Percentiles rank a stretch among this genome's conserved stretches.
These are phyloP conservation scores for Vaccinium vitisidaea DNA, from an alignment of 148 eudicot species.

Conservation along the genomic window DNA sequence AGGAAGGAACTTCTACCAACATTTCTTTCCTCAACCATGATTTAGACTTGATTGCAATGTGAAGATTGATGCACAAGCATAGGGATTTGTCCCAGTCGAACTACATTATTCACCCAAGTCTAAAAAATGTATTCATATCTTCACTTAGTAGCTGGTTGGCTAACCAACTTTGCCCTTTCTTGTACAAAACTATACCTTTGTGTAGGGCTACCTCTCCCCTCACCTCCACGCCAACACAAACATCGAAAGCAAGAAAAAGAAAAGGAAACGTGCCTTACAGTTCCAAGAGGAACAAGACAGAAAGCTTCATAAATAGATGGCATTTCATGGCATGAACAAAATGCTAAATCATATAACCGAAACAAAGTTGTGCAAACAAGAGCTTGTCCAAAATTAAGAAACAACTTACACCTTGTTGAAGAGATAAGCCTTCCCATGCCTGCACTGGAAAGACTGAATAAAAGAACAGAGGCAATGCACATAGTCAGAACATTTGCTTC, in stretches of 20 bases:
- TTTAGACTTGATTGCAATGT: neutral
- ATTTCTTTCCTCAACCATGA: neutral
- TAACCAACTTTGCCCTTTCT: neutral
- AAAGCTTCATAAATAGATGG: slow-evolving; percentile 7
- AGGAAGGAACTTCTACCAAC: slow-evolving; percentile 11
- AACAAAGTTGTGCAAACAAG: neutral
- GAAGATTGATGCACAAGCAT: neutral
- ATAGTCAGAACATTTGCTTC: slow-evolving; percentile 28
- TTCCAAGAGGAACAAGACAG: neutral
- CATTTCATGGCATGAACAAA: slow-evolving; percentile 13
- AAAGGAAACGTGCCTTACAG: neutral
- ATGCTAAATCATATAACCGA: neutral
- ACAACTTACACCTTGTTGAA: slow-evolving; percentile 88
- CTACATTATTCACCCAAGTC: neutral
- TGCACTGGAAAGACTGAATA: slow-evolving; percentile 77
- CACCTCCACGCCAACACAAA: neutral
- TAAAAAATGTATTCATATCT: neutral
- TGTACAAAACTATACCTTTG: neutral
- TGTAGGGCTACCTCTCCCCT: neutral
- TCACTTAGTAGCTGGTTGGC: neutral
- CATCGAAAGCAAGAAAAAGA: neutral
- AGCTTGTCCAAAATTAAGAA: slow-evolving; percentile 26
- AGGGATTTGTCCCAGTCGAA: neutral
- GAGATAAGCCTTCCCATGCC: slow-evolving; percentile 96
- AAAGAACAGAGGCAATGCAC: slow-evolving; percentile 37